Conservation (phyloP, 257 asterid genomes). For the Asclepias syriaca region DNA sequence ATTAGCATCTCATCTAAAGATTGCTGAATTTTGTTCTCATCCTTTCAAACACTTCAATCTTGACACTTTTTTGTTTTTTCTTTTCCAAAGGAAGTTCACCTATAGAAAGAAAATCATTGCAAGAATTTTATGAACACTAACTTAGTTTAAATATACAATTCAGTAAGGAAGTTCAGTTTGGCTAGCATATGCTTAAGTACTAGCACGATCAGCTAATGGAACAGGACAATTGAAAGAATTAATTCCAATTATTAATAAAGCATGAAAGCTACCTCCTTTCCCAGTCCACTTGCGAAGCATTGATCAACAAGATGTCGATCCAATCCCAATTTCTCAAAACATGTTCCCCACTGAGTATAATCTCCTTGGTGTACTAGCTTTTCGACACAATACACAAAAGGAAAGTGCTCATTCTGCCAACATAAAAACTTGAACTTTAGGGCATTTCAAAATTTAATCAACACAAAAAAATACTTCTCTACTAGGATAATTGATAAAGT, state of each 20-base stretch:
- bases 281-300: conserved; percentile 54
- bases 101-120: neutral
- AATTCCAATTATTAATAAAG: neutral
- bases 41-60: neutral
- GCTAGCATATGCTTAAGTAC: neutral
- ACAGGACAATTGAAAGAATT: neutral
- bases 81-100: neutral
- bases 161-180: neutral
- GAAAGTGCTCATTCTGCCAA: conserved; percentile 82
- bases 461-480: neutral
- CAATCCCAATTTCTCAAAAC: conserved; percentile 67
- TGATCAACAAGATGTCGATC: conserved; percentile 51
- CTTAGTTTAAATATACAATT: neutral
- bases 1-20: neutral
- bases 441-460: neutral
- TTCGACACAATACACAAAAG: conserved; percentile 82
- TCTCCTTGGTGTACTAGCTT: conserved; percentile 53
- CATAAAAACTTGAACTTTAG: conserved; percentile 6
- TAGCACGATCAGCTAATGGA: neutral
- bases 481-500: conserved; percentile 1
- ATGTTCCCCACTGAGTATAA: conserved; percentile 72
- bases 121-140: neutral
- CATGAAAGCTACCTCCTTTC: conserved; percentile 54
- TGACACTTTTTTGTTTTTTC: neutral
- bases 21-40: neutral